phyloP scores from a whole-genome alignment of 2,329 filamentous ascomycete species.

The Blastomyces gilchristii region DNA sequence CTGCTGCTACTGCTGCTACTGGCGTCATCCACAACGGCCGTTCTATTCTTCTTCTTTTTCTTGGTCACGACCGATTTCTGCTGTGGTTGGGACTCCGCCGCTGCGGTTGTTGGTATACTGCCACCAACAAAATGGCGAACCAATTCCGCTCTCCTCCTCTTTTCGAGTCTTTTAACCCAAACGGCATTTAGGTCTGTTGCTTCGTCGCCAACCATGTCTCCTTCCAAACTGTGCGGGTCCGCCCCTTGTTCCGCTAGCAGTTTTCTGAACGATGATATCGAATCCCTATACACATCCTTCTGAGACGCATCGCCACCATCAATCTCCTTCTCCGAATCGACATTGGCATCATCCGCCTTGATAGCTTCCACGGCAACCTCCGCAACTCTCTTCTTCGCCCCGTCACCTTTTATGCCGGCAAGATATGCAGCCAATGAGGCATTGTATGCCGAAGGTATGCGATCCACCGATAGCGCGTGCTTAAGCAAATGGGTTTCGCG shows the following conservation, averaged over 20 bases:
- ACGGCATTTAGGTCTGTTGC: constrained; percentile 8
- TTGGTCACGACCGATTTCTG: constrained; percentile 7
- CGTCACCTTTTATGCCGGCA: constrained; percentile 63
- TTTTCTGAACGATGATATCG: constrained; percentile 42
- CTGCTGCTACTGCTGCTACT: constrained; percentile 23
- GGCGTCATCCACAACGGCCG: constrained; percentile 33
- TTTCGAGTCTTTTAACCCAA: constrained; percentile 23
- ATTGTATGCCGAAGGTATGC: constrained; percentile 61
- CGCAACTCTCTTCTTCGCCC: constrained; percentile 54
- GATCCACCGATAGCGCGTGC: constrained; percentile 62
- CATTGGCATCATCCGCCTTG: constrained; percentile 26
- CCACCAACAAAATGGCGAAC: constrained; percentile 27
- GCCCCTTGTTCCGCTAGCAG: constrained; percentile 20
- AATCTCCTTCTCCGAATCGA: constrained; percentile 15
- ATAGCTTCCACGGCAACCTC: constrained; percentile 55
- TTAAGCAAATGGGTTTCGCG: constrained; percentile 78
- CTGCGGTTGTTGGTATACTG: constrained; percentile 9
- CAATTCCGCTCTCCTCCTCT: constrained; percentile 31
- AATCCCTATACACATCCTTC: constrained; percentile 35
- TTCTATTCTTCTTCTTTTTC: constrained; percentile 25
- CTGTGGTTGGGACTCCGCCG: background rate
- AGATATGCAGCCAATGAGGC: constrained; percentile 66
- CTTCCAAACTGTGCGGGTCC: constrained; percentile 19
- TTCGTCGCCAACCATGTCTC: constrained; percentile 20
- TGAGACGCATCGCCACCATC: constrained; percentile 11